Conservation (phyloP, 148 eudicot genomes). For the Rhododendron molle region DNA sequence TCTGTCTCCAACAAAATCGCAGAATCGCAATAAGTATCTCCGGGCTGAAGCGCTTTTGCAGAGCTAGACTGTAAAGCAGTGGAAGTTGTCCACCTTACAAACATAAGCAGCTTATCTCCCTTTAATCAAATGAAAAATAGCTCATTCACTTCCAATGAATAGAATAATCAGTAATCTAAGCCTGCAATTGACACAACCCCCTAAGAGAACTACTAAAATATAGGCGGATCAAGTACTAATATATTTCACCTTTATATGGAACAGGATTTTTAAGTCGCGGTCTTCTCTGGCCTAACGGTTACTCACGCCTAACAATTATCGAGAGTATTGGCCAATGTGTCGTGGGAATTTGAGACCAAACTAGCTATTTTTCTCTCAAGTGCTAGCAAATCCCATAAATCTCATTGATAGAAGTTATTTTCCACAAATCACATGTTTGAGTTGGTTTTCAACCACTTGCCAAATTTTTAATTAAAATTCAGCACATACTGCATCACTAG, state of each 20-base stretch:
- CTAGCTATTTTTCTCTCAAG: background rate
- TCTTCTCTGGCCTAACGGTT: background rate
- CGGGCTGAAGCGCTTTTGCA: conserved; percentile 11
- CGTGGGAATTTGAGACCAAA: background rate
- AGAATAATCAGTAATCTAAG: background rate
- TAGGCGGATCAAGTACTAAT: background rate
- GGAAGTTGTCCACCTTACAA: conserved; percentile 69
- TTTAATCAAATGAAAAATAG: conserved; percentile 9
- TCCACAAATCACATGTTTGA: background rate
- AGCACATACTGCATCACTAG: background rate
- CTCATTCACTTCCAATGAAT: conserved; percentile 1
- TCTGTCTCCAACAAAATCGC: conserved; percentile 13
- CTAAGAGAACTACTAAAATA: background rate
- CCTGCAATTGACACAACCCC: background rate
- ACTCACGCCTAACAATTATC: background rate
- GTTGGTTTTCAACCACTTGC: background rate
- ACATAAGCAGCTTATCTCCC: conserved; percentile 48
- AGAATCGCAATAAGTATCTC: conserved; percentile 17
- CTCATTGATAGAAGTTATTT: background rate
- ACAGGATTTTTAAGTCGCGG: background rate
- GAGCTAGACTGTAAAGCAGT: conserved; percentile 51
- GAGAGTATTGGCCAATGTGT: background rate
- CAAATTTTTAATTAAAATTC: background rate
- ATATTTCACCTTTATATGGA: background rate
- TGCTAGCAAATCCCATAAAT: background rate